A percentile compares a stretch with the other conserved stretches of the same genome.
These are phyloP conservation scores for Garcia nutans DNA, from an alignment of 345 rosid genomes.

Conservation along the genomic window DNA sequence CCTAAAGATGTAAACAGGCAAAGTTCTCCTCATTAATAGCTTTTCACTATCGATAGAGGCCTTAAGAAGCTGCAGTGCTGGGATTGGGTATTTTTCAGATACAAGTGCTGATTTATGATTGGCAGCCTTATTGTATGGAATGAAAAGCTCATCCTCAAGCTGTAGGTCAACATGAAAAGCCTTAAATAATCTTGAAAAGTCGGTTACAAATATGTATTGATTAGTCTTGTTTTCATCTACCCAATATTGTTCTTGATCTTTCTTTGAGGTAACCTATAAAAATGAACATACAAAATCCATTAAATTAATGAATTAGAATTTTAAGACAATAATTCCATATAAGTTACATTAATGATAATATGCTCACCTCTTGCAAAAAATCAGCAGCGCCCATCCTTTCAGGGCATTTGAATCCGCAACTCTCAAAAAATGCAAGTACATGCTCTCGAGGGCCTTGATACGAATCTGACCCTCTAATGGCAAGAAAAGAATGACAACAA, in stretches of 20 bases:
- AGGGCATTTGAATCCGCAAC: constrained; percentile 24
- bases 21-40: constrained; percentile 50
- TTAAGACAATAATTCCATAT: neutral
- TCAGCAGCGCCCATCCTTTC: constrained; percentile 24
- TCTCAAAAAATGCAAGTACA: constrained; percentile 15
- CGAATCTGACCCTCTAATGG: constrained; percentile 17
- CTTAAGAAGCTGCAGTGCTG: constrained; percentile 52
- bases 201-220: constrained; percentile 37
- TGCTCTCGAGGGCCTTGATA: constrained; percentile 20
- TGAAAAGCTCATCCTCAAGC: constrained; percentile 34
- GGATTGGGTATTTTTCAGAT: constrained; percentile 43
- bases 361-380: constrained; percentile 23
- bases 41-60: constrained; percentile 55
- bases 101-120: constrained; percentile 53
- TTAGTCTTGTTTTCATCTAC: constrained; percentile 32
- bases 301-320: neutral
- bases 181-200: constrained; percentile 40
- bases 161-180: constrained; percentile 40
- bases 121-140: constrained; percentile 39
- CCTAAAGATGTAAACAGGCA: constrained; percentile 46
- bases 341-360: neutral
- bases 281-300: neutral
- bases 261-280: constrained; percentile 43
- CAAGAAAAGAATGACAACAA: constrained; percentile 16
- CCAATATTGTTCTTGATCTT: constrained; percentile 63